Evolutionary conservation across 2,329 filamentous ascomycete species (phyloP).

Genomic region (Sporothrix sp.): DNA sequence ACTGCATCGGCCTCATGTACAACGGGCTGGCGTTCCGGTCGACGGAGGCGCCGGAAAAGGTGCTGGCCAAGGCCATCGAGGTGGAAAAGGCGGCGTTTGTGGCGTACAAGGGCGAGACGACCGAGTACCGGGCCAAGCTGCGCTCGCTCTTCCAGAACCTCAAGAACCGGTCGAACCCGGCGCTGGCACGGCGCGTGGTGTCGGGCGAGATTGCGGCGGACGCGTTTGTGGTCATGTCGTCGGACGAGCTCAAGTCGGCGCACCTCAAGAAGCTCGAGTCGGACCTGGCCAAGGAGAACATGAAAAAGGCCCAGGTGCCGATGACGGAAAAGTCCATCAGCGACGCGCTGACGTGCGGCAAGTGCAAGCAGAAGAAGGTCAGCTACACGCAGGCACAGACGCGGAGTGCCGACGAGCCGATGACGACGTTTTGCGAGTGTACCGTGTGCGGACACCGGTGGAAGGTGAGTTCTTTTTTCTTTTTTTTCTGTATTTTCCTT

Average conservation of each 20-base stretch:
- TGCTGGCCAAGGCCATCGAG: conserved; percentile 68
- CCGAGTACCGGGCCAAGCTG: conserved; percentile 78
- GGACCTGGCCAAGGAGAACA: conserved; percentile 78
- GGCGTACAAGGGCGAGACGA: conserved; percentile 57
- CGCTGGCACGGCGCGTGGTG: conserved; percentile 67
- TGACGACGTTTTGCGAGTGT: conserved; percentile 68
- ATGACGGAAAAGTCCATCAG: conserved; percentile 86
- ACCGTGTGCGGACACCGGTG: conserved; percentile 59
- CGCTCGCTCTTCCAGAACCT: conserved; percentile 90
- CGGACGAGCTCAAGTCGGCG: conserved; percentile 83
- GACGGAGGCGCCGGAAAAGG: conserved; percentile 57
- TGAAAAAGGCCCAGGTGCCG: conserved; percentile 93
- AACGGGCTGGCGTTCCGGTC: conserved; percentile 72
- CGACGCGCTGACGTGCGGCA: conserved; percentile 77
- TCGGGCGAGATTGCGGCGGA: conserved; percentile 60
- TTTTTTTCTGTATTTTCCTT: conserved; percentile 1
- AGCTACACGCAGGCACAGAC: conserved; percentile 96
- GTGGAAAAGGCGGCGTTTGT: conserved; percentile 71
- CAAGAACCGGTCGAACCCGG: conserved; percentile 80
- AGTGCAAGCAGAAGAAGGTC: conserved; percentile 88
- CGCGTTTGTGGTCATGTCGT: conserved; percentile 74
- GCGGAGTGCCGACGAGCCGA: conserved; percentile 86
- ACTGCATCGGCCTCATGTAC: conserved; percentile 84
- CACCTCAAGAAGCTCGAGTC: conserved; percentile 68
- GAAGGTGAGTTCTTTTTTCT: conserved; percentile 45